phyloP scores from a whole-genome alignment of 2,329 filamentous ascomycete genomes.

The Geosmithia putterillii region DNA sequence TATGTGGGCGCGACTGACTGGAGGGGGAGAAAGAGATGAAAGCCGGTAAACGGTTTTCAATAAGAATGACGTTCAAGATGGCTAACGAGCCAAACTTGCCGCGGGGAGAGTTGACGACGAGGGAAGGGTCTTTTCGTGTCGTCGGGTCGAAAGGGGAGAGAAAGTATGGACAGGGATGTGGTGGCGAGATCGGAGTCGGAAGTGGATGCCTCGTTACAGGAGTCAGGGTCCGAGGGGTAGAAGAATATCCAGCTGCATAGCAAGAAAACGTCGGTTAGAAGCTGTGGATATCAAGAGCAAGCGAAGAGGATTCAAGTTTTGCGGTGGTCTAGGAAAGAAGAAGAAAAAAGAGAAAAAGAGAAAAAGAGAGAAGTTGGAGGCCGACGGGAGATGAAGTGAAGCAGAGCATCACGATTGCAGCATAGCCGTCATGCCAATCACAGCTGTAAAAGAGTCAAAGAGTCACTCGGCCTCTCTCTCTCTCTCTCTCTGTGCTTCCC shows the following conservation, averaged over 20 bases:
- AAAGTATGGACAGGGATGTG: no score
- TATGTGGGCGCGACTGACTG: slow-evolving; percentile 15
- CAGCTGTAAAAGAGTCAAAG: not conserved
- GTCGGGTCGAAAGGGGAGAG: not conserved
- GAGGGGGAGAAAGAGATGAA: not conserved
- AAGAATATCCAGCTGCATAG: no score
- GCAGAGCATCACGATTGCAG: not conserved
- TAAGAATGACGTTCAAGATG: not conserved
- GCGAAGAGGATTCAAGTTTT: not conserved
- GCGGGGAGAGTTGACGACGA: no score
- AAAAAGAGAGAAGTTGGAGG: not conserved
- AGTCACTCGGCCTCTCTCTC: not conserved
- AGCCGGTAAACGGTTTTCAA: not conserved
- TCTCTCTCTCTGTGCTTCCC: not conserved
- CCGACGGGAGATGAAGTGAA: not conserved
- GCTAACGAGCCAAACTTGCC: no score
- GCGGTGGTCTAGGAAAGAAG: no score
- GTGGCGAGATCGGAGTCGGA: not conserved
- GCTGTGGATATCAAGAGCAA: not conserved
- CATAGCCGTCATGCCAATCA: not conserved
- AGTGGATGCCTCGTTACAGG: not conserved
- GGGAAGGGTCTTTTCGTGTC: no score
- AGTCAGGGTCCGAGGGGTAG: not conserved
- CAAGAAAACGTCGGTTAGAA: not conserved
- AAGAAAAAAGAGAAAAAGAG: not conserved